Base-by-base conservation (phyloP, 78 protist genomes). In the Dictyostelium firmibasis region DNA sequence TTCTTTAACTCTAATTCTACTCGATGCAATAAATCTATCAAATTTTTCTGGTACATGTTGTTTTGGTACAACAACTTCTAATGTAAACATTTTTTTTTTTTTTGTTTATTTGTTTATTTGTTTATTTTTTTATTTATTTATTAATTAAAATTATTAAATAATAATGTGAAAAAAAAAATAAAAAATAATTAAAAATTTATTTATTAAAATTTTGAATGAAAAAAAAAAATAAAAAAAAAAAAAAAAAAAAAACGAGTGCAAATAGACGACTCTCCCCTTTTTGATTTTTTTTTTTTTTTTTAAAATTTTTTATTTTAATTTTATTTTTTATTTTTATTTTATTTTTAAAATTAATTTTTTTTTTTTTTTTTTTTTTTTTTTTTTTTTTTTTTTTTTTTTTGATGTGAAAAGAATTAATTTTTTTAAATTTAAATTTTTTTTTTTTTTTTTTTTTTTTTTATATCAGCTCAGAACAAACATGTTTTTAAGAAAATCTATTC, bases 1-100 rank as follows among this genome's bases (percentile, higher is more conserved):
- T 25, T 69, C 94, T 16, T 69, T 44, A 3, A 89, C 72, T 18
- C 20, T 69, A 9, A 60, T 33, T 84, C 77, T 76, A 5, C n/a
- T 29, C 23, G 75, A 75, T 27, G 94, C 36, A 1, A 89, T 31
- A 50, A 43, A 89, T 60, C 74, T 81, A 67, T 89, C 88, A 38
- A 89, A 69, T 47, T 69, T 78, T 14, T 89, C 94, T 36, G 87
- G 86, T 9, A 72, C 86, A 27, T 89, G 94, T 70, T 81, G 82
- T 23, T 64, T 81, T 29, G 94, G 94, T 47, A 89, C 94, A 5
- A 43, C 72, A 9, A 79, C 72, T 31, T 89, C 94, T 67, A 89
- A 74, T 50, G 91, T 85, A 85, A 67, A 85, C 83, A 77, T 77
- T 5, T 25, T 67, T n/a, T 10, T n/a, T 27, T 10, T 67, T n/a